A percentile compares a stretch with the other conserved stretches of the same genome.
Conservation (phyloP, 2,329 filamentous ascomycete species). For the Penicillium sp. region DNA sequence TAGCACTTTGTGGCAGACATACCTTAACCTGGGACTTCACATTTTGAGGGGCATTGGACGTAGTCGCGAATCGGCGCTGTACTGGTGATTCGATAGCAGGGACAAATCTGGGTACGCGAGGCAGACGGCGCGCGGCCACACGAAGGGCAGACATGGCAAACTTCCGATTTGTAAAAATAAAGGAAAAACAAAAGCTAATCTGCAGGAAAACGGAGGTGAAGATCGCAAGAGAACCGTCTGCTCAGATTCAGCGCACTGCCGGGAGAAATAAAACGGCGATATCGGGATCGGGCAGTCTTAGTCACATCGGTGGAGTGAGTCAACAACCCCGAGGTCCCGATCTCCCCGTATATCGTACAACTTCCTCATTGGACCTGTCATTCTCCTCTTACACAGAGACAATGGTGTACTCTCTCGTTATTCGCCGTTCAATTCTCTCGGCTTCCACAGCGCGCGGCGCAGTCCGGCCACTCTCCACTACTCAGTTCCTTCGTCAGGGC, state of each 20-base stretch:
- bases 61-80: slow-evolving; percentile 34
- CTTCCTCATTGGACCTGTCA: slow-evolving; percentile 13
- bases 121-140: slow-evolving; percentile 34
- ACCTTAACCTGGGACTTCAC: slow-evolving; percentile 28
- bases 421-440: slow-evolving; percentile 42
- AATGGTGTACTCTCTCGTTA: slow-evolving; percentile 19
- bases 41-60: slow-evolving; percentile 28
- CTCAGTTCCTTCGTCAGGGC: slow-evolving; percentile 18
- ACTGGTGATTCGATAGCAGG: slow-evolving; percentile 32
- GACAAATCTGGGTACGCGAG: slow-evolving; percentile 28
- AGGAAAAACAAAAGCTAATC: not conserved
- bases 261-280: slow-evolving; percentile 24
- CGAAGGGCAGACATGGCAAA: slow-evolving; percentile 31
- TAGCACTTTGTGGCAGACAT: not conserved
- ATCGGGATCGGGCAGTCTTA: slow-evolving; percentile 23
- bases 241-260: slow-evolving; percentile 3
- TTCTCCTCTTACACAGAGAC: slow-evolving; percentile 10
- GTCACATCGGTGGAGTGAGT: slow-evolving; percentile 10
- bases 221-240: not conserved
- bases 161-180: not conserved
- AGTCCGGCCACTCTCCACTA: slow-evolving; percentile 27
- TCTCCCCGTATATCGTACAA: not conserved
- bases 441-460: slow-evolving; percentile 31
- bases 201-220: not conserved
- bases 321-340: not conserved